phyloP scores from a whole-genome alignment of 306 rosid species.

The Trifolium pratense region DNA sequence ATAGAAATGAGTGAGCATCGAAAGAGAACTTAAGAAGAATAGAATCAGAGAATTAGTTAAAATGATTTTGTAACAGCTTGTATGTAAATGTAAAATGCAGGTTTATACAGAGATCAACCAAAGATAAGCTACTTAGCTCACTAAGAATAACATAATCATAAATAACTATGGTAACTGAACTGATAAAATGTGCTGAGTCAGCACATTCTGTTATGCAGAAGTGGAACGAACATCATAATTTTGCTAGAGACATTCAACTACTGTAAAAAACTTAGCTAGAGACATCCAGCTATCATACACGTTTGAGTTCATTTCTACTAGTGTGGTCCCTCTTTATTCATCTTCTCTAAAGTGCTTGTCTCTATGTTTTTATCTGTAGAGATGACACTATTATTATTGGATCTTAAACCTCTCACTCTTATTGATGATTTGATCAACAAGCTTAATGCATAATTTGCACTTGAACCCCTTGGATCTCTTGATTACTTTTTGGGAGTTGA shows the following conservation, averaged over 20 bases:
- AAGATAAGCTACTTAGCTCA: slow-evolving; percentile 1
- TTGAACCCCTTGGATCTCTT: not conserved
- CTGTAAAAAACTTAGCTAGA: slow-evolving; percentile 14
- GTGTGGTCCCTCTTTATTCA: not conserved
- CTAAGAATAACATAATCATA: slow-evolving; percentile 1
- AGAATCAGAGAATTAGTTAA: not conserved
- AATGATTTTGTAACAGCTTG: not conserved
- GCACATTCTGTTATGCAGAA: not conserved
- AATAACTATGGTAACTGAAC: not conserved
- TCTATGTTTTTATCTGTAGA: not conserved
- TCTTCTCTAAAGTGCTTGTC: not conserved
- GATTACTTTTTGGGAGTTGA: not conserved
- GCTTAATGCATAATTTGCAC: not conserved
- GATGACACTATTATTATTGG: not conserved
- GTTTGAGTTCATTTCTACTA: not conserved
- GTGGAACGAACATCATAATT: not conserved
- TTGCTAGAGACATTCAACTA: slow-evolving; percentile 6
- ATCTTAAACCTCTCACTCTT: not conserved
- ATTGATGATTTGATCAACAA: not conserved
- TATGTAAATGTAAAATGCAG: slow-evolving; percentile 14
- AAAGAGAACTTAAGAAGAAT: slow-evolving; percentile 19
- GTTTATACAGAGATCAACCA: not conserved
- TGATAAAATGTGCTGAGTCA: not conserved
- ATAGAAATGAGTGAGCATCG: slow-evolving; percentile 1
- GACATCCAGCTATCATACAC: not conserved